phyloP scores from a whole-genome alignment of 1,284 basidiomycete species.

The Fomes fomentarius region DNA sequence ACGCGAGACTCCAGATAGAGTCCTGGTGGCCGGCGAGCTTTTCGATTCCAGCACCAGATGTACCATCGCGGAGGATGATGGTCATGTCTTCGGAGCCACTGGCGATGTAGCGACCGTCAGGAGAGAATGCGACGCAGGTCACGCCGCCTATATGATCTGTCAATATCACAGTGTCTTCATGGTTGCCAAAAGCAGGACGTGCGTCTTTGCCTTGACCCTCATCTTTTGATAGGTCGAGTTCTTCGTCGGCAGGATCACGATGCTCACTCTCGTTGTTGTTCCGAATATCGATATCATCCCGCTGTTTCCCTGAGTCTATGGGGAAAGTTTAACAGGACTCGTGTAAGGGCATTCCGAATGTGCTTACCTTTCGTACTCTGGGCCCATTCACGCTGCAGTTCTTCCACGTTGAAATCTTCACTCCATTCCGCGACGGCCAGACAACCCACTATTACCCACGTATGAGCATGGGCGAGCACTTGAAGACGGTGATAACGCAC shows the following conservation, averaged over 20 bases:
- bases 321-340: not conserved
- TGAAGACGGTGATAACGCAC: too few species aligned
- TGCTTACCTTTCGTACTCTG: not conserved
- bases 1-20: conserved; percentile 21
- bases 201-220: not conserved
- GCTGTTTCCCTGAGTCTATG: not conserved
- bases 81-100: conserved; percentile 25
- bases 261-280: too few species aligned
- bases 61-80: conserved; percentile 22
- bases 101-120: conserved; percentile 22
- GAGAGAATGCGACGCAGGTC: conserved; percentile 23
- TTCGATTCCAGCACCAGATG: conserved; percentile 1
- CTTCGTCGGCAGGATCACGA: not conserved
- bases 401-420: conserved; percentile 7
- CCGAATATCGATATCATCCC: too few species aligned
- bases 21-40: conserved; percentile 19
- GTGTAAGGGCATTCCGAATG: too few species aligned
- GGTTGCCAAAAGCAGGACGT: not conserved
- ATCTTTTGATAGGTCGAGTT: not conserved
- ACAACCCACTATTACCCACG: conserved; percentile 13
- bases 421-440: conserved; percentile 18
- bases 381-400: not conserved
- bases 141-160: conserved; percentile 20
- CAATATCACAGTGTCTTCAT: not conserved
- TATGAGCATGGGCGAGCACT: not conserved